Evolutionary conservation across 495 filamentous ascomycete species (phyloP), one percentile per base, ranked within the genome.

Genomic region (Cercophora newfieldiana): DNA sequence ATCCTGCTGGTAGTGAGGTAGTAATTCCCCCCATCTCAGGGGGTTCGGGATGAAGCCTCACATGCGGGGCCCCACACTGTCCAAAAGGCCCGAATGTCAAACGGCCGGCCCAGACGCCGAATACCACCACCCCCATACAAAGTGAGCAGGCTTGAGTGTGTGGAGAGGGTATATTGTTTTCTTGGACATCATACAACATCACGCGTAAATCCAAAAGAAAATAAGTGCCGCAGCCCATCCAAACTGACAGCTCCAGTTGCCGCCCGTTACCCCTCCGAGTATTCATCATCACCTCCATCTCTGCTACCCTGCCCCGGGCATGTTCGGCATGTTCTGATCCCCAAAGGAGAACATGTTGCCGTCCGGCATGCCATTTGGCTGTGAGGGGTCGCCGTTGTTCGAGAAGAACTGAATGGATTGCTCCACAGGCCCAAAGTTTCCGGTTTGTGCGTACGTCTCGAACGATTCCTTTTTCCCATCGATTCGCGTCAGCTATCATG

Each of bases 361-460:
- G 21, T 60, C 58, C 26, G 54, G 4, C 24, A 57, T n/a, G 1
- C 60, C 60, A 19, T 64, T 73, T 58, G 76, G 73, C 50, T 78
- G 78, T 3, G 71, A 68, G 61, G 75, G 70, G 7, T 78, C 79
- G 0, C 77, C 58, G 25, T 77, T 79, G 0, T 78, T 77, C 4
- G 79, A 73, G 55, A 82, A 84, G 72, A 84, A 82, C 16, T 80
- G 77, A 57, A 83, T 75, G 1, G 76, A 76, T 61, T 83, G 80
- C 29, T 80, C 79, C 3, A 44, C 37, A 7, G 74, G 75, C 50
- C 80, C 78, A 73, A 78, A 84, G 53, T 78, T 74, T 3, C 79
- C 78, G 7, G 75, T 82, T 61, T 84, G 81, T 6, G 81, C 77
- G 53, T 80, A 84, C 53, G 78, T 83, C 29, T 82, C 80, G 54